Evolutionary conservation across 768 basidiomycete genomes (phyloP), one percentile per base, ranked within the genome.

Genomic region (Rhodotorula toruloides): DNA sequence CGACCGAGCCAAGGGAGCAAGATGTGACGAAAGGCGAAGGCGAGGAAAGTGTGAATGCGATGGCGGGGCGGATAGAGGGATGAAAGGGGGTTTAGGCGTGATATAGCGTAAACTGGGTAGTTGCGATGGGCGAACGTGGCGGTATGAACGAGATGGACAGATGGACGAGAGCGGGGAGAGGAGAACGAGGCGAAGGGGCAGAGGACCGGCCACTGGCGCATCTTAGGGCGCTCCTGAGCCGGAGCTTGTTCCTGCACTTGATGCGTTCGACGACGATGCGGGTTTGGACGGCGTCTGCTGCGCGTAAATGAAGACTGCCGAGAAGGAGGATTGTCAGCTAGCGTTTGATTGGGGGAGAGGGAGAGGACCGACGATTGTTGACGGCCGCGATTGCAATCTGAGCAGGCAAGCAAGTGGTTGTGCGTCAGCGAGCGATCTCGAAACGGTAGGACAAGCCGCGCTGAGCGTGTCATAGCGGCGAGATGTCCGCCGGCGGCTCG

Each of bases 351-450:
- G 7, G 54, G 58, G 54, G 58, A 77, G 59, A 89, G 80, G 83
- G 87, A 93, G 79, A 96, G 80, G 79, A n/a, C n/a, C n/a, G n/a
- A n/a, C n/a, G n/a, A n/a, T 96, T 96, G 83, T 96, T 96, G 14
- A 69, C 71, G 14, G 74, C 74, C 4, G 71, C 71, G 50, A 72
- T 72, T 27, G 71, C 74, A 50, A 74, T 73, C 73, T 73, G 61
- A n/a, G n/a, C 39, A n/a, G n/a, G n/a, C n/a, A n/a, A n/a, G n/a
- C n/a, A n/a, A n/a, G n/a, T n/a, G n/a, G n/a, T n/a, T n/a, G n/a
- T n/a, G n/a, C n/a, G n/a, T n/a, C n/a, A n/a, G n/a, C n/a, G n/a
- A n/a, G n/a, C n/a, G n/a, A n/a, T n/a, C n/a, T n/a, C n/a, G n/a
- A n/a, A n/a, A n/a, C n/a, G n/a, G n/a, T n/a, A n/a, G n/a, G n/a